Evolutionary conservation across 768 basidiomycete species (phyloP).

Genomic region (Collybia nuda): DNA sequence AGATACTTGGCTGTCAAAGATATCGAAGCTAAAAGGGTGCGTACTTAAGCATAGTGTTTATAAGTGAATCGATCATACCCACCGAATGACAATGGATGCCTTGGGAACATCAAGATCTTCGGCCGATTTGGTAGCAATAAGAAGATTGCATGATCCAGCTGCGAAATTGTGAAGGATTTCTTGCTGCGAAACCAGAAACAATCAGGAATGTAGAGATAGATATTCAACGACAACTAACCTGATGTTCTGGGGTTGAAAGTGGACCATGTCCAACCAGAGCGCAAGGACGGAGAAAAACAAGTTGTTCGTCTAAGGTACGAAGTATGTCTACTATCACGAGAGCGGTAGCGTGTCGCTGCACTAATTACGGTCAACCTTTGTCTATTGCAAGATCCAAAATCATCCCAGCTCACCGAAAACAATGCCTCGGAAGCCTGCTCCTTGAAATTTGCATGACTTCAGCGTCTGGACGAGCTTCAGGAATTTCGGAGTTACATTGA

Average conservation of each 20-base stretch:
- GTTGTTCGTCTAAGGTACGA: slow-evolving; percentile 46
- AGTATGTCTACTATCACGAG: slow-evolving; percentile 58
- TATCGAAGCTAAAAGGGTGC: slow-evolving; percentile 45
- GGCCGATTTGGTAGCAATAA: slow-evolving; percentile 57
- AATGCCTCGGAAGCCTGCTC: slow-evolving; percentile 63
- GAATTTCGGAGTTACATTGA: slow-evolving; percentile 73
- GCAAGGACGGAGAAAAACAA: slow-evolving; percentile 56
- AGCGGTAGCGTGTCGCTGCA: slow-evolving; percentile 54
- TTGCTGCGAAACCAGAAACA: slow-evolving; percentile 28
- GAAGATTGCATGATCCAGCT: slow-evolving; percentile 58
- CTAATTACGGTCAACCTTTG: slow-evolving; percentile 29
- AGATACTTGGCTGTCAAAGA: slow-evolving; percentile 63
- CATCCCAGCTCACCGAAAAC: slow-evolving; percentile 50
- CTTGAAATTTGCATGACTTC: slow-evolving; percentile 49
- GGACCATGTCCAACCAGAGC: slow-evolving; percentile 39
- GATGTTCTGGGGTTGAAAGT: slow-evolving; percentile 23
- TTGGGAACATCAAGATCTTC: slow-evolving; percentile 63
- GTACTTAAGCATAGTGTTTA: neutral
- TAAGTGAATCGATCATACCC: slow-evolving; percentile 13
- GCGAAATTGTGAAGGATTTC: slow-evolving; percentile 50
- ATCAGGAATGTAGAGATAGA: neutral
- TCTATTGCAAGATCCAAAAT: slow-evolving; percentile 6
- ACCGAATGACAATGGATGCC: slow-evolving; percentile 65
- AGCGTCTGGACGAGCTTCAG: slow-evolving; percentile 58
- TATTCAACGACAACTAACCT: slow-evolving; percentile 17